Conservation (phyloP, 352 stramenopile genomes). For the Globisporangium ultimum region DNA sequence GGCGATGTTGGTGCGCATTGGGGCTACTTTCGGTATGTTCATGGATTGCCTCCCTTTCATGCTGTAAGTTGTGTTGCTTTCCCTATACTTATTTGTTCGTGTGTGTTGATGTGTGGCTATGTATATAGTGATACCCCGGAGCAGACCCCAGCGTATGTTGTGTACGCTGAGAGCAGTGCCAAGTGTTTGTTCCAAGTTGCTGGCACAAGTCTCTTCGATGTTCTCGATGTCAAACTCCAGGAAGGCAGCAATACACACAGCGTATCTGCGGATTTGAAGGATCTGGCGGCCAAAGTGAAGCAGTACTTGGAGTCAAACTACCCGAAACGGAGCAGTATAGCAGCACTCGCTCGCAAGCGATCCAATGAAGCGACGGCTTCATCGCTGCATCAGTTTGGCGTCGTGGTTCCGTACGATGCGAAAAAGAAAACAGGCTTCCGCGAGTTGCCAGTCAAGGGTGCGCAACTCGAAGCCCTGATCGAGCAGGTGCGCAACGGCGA, state of each 20-base stretch:
- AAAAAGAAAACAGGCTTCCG: slow-evolving; percentile 56
- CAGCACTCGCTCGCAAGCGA: slow-evolving; percentile 23
- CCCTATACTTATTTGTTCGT: too few relatives aligned
- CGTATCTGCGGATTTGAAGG: not conserved
- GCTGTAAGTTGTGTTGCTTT: too few relatives aligned
- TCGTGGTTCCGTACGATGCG: slow-evolving; percentile 44
- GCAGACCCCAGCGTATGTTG: slow-evolving; percentile 37
- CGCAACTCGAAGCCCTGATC: slow-evolving; percentile 32
- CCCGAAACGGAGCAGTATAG: slow-evolving; percentile 7
- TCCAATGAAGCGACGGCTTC: slow-evolving; percentile 24
- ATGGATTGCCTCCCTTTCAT: too few relatives aligned
- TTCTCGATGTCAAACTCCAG: slow-evolving; percentile 21
- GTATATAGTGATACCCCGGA: slow-evolving; percentile 34
- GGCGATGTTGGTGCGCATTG: slow-evolving; percentile 30
- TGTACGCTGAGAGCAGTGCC: slow-evolving; percentile 23
- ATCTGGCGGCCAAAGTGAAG: slow-evolving; percentile 1
- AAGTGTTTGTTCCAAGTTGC: slow-evolving; percentile 37
- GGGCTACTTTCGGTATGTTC: slow-evolving; percentile 44
- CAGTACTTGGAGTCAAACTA: not conserved
- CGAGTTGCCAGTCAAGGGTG: slow-evolving; percentile 37
- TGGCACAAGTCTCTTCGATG: slow-evolving; percentile 33
- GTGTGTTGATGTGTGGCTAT: too few relatives aligned
- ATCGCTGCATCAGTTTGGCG: slow-evolving; percentile 43
- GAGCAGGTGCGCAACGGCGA: slow-evolving; percentile 17
- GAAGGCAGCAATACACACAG: not conserved